Conservation (phyloP, 495 filamentous ascomycete genomes). For the Polyplosphaeria fusca region DNA sequence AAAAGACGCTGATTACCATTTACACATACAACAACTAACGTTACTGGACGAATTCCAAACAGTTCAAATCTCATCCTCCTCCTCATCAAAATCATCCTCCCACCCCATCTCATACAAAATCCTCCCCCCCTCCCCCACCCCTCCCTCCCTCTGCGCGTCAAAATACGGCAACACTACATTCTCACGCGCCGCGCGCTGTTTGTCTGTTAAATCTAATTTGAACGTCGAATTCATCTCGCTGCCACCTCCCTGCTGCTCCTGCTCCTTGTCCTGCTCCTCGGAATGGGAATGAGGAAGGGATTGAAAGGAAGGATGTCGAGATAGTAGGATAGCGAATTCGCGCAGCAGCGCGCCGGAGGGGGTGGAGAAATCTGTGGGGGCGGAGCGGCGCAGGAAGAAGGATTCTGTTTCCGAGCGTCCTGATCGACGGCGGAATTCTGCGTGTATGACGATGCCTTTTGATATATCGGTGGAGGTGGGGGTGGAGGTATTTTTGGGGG, state of each 20-base stretch:
- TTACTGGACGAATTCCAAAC: too few relatives aligned
- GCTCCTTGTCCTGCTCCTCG: not conserved
- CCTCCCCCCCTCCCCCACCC: slow-evolving; percentile 78
- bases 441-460: slow-evolving; percentile 69
- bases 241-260: slow-evolving; percentile 39
- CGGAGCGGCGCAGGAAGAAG: slow-evolving; percentile 60
- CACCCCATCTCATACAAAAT: slow-evolving; percentile 95
- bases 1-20: too few relatives aligned
- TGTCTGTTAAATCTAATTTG: slow-evolving; percentile 80
- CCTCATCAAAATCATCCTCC: slow-evolving; percentile 98
- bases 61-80: slow-evolving; percentile 97
- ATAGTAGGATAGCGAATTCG: slow-evolving; percentile 63
- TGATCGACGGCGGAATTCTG: slow-evolving; percentile 79
- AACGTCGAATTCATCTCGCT: slow-evolving; percentile 66
- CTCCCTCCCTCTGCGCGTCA: slow-evolving; percentile 82
- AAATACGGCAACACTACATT: slow-evolving; percentile 91
- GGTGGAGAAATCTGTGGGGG: not conserved
- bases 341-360: slow-evolving; percentile 31
- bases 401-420: slow-evolving; percentile 73
- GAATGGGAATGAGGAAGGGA: too few relatives aligned
- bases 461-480: too few relatives aligned
- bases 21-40: too few relatives aligned
- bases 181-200: slow-evolving; percentile 79
- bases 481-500: slow-evolving; percentile 37
- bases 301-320: slow-evolving; percentile 44